A percentile compares a stretch with the other conserved stretches of the same genome.
phyloP scores from a whole-genome alignment of 2,329 filamentous ascomycete genomes.

The Epichloe gansuensis region DNA sequence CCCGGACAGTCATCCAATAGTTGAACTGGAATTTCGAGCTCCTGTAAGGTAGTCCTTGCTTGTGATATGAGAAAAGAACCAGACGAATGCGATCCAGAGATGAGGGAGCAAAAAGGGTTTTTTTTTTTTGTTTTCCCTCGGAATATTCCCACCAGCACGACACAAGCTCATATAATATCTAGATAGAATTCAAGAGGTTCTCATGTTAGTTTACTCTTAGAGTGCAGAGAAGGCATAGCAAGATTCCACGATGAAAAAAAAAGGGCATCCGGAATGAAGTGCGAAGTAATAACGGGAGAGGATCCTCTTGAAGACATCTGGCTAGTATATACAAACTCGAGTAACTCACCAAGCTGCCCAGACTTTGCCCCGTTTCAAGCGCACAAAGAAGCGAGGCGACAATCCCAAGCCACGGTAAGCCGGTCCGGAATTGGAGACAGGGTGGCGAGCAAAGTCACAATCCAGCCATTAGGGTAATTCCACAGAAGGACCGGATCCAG shows the following conservation, averaged over 20 bases:
- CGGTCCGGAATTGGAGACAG: constrained; percentile 7
- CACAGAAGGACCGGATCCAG: constrained; percentile 18
- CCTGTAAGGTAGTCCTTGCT: background rate
- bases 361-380: constrained; percentile 21
- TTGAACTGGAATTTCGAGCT: background rate
- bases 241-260: constrained; percentile 1
- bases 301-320: constrained; percentile 29
- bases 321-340: constrained; percentile 40
- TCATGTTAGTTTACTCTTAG: constrained; percentile 1
- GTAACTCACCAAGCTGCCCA: constrained; percentile 42
- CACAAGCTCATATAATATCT: background rate
- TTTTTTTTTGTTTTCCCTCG: background rate
- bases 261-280: background rate
- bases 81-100: too few species aligned
- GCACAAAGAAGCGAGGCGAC: constrained; percentile 9
- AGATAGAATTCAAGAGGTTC: background rate
- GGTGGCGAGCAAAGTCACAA: constrained; percentile 8
- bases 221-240: background rate
- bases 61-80: background rate
- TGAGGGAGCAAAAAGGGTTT: background rate
- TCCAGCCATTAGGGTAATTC: constrained; percentile 13
- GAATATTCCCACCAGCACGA: background rate
- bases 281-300: constrained; percentile 7
- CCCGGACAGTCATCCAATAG: background rate
- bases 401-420: constrained; percentile 7